Evolutionary conservation across 2,329 filamentous ascomycete genomes (phyloP).

Genomic region (Arthrobotrys megalospora): DNA sequence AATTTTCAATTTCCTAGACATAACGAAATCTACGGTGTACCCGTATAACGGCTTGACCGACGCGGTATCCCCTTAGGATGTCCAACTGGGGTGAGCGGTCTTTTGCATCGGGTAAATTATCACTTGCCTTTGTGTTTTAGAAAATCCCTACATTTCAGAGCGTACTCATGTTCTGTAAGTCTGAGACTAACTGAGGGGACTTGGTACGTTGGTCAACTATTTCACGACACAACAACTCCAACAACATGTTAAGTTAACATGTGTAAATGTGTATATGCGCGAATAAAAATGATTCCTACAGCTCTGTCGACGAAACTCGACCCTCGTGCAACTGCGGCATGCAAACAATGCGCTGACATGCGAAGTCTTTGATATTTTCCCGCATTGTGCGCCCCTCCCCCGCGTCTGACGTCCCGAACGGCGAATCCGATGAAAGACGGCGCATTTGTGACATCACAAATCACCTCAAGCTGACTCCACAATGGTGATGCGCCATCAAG

Average conservation of each 20-base stretch:
- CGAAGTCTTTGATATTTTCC: neutral
- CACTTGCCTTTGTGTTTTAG: neutral
- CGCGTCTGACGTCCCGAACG: conserved; percentile 27
- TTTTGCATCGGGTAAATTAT: neutral
- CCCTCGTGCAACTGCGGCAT: neutral
- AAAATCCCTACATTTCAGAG: neutral
- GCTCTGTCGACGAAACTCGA: neutral
- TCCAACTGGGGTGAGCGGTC: neutral
- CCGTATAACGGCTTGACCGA: neutral
- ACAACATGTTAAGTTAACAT: no score
- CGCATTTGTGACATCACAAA: conserved; percentile 10
- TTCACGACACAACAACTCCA: neutral
- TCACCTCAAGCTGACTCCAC: conserved; percentile 29
- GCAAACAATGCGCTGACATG: neutral
- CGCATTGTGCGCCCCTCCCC: conserved; percentile 22
- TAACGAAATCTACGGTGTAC: neutral
- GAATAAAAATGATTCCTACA: neutral
- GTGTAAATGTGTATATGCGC: neutral
- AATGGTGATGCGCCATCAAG: neutral
- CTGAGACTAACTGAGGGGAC: neutral
- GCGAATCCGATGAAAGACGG: conserved; percentile 36
- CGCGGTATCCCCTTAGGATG: neutral
- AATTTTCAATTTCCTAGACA: conserved; percentile 15
- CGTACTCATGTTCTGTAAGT: conserved; percentile 11
- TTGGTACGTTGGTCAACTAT: neutral